Evolutionary conservation across 106 monocot species (phyloP).

Genomic region (Dactylorhiza incarnata): DNA sequence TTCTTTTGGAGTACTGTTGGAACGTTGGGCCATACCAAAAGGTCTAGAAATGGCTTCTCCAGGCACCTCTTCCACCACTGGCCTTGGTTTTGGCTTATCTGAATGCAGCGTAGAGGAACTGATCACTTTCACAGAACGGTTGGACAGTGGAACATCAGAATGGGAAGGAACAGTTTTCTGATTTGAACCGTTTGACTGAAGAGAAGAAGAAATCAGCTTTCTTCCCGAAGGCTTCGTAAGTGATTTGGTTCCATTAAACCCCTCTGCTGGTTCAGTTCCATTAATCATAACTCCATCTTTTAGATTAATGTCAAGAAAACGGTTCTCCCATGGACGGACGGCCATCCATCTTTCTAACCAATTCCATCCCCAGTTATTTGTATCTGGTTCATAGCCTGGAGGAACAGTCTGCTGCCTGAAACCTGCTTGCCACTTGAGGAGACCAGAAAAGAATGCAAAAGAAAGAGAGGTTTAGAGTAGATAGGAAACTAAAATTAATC

Average conservation of each 20-base stretch:
- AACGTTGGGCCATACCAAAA: constrained; percentile 35
- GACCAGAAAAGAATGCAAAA: background rate
- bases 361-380: constrained; percentile 89
- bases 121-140: constrained; percentile 14
- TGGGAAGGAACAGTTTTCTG: constrained; percentile 31
- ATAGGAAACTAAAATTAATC: background rate
- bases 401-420: constrained; percentile 33
- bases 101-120: constrained; percentile 6
- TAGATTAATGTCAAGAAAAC: constrained; percentile 73
- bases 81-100: constrained; percentile 29
- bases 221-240: constrained; percentile 25
- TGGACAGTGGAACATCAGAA: constrained; percentile 47
- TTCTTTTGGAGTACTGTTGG: constrained; percentile 68
- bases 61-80: constrained; percentile 22
- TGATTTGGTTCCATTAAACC: constrained; percentile 14
- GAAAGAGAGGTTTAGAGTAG: background rate
- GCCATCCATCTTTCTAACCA: constrained; percentile 99
- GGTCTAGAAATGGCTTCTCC: constrained; percentile 37
- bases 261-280: constrained; percentile 22
- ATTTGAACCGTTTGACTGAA: constrained; percentile 28
- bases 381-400: constrained; percentile 57
- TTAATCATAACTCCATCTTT: constrained; percentile 42
- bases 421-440: constrained; percentile 80
- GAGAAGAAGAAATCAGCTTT: constrained; percentile 23
- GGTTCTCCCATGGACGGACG: constrained; percentile 89